These are phyloP conservation scores for Nicotiana noctiflora DNA, from an alignment of 257 asterid species.

Conservation along the genomic window DNA sequence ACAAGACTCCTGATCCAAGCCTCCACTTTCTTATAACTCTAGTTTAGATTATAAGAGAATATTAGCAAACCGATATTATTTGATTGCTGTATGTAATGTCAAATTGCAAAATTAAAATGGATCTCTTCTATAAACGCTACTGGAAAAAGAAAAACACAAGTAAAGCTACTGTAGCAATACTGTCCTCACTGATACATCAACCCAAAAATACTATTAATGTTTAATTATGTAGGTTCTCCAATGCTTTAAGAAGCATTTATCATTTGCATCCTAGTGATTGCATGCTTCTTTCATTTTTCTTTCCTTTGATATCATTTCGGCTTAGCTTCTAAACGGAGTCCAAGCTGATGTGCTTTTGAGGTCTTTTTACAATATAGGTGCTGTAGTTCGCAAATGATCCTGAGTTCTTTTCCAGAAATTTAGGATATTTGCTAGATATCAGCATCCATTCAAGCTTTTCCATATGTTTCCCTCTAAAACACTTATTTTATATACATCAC, in stretches of 20 bases:
- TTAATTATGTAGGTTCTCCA: neutral
- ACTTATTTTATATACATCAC: neutral
- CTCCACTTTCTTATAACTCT: neutral
- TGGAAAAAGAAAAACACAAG: neutral
- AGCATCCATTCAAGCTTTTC: neutral
- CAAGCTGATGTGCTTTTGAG: neutral
- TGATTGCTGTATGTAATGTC: neutral
- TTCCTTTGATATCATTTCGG: neutral
- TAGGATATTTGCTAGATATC: neutral
- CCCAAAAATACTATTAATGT: neutral
- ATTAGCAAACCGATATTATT: neutral
- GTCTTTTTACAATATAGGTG: neutral
- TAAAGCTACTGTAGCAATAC: neutral
- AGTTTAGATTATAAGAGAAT: neutral
- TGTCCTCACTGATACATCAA: neutral
- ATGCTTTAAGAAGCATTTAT: neutral
- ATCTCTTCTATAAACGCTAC: neutral
- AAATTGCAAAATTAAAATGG: neutral
- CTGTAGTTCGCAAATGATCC: neutral
- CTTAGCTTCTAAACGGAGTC: neutral
- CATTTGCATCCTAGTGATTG: neutral
- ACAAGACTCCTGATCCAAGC: too few species aligned
- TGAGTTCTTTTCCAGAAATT: neutral
- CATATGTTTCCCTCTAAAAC: neutral
- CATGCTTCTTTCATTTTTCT: neutral